Evolutionary conservation across 805 yeast genomes (phyloP).

Genomic region (Scheffersomyces coipomensis): DNA sequence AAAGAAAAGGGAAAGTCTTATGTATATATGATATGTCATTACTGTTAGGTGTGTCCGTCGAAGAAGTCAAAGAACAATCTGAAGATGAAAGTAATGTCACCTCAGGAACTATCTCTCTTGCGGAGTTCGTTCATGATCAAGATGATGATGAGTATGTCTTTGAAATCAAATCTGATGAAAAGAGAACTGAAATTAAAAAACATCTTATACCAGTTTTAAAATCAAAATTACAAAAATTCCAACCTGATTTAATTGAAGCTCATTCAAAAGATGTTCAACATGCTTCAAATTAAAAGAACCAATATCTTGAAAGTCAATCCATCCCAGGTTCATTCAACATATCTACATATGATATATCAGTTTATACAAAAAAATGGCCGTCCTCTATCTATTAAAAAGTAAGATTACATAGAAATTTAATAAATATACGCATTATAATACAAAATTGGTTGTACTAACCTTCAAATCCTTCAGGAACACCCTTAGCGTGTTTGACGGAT

Average conservation of each 20-base stretch:
- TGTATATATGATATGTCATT: slow-evolving; percentile 70
- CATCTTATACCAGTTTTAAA: slow-evolving; percentile 53
- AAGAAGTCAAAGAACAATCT: slow-evolving; percentile 28
- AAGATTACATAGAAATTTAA: slow-evolving; percentile 4
- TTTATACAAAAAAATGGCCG: not conserved
- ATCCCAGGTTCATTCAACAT: too few relatives aligned
- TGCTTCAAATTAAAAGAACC: slow-evolving; percentile 20
- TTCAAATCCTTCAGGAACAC: slow-evolving; percentile 85
- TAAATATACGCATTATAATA: slow-evolving; percentile 4
- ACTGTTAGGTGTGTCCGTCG: slow-evolving; percentile 44
- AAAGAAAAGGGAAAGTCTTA: slow-evolving; percentile 77
- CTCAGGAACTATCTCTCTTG: slow-evolving; percentile 48
- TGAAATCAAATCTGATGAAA: slow-evolving; percentile 37
- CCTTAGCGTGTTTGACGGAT: slow-evolving; percentile 67
- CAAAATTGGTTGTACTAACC: too few relatives aligned
- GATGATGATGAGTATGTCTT: slow-evolving; percentile 62
- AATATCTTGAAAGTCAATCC: too few relatives aligned
- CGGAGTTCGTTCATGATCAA: slow-evolving; percentile 79
- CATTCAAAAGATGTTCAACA: slow-evolving; percentile 68
- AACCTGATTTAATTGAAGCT: slow-evolving; percentile 55
- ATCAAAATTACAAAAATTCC: slow-evolving; percentile 54
- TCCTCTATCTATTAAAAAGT: not conserved
- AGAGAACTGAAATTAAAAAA: slow-evolving; percentile 43
- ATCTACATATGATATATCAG: too few relatives aligned
- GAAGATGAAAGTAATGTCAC: slow-evolving; percentile 19